Base-by-base conservation (phyloP, 2,329 filamentous ascomycete species). In the Trichoderma guizhouense region DNA sequence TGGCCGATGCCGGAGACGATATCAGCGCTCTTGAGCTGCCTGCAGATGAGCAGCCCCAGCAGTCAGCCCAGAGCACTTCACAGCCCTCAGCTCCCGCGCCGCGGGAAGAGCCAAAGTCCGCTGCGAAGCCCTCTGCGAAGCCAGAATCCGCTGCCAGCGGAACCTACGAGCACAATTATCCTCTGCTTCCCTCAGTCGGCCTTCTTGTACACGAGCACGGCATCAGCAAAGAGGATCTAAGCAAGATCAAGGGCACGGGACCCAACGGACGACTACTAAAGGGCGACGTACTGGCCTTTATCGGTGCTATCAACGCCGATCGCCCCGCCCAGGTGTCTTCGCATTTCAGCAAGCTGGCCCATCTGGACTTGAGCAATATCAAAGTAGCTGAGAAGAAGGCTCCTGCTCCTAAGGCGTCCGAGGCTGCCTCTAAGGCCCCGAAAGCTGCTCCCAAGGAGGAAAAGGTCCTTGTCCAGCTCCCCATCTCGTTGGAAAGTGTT, bases 341-440 rank as follows among this genome's bases (percentile, higher is more conserved):
- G 72, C 90, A 89, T 67, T 91, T 97, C 79, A 86, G 89, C 73
- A 91, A 94, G 81, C 89, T 96, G 63, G 85, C 89, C 55, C 94
- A 97, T 81, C 90, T 99, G 68, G 95, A 99, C 81, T 89, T 99
- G 28, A 96, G 92, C 85, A 97, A 98, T 85, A 95, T 98, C 85
- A 97, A 97, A 85, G 84, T 95, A 72, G 91, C 91, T 62, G 81
- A 84, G 69, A 84, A 85, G 79, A 86, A 87, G 79, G 76, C 77
- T 39, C 78, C 83, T 71, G 81, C 82, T 28, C 76, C 78, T 75
- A 77, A 83, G 67, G 79, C 83, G 68, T 79, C 81, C 47, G 79
- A 81, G 26, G 79, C 82, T 15, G 79, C 81, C 8, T 78, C 84
- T 58, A 80, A 83, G 53, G 80, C 82, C 30, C 80, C 85, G 14